phyloP scores from a whole-genome alignment of 305 asterid species.

The Solanum hybrid region DNA sequence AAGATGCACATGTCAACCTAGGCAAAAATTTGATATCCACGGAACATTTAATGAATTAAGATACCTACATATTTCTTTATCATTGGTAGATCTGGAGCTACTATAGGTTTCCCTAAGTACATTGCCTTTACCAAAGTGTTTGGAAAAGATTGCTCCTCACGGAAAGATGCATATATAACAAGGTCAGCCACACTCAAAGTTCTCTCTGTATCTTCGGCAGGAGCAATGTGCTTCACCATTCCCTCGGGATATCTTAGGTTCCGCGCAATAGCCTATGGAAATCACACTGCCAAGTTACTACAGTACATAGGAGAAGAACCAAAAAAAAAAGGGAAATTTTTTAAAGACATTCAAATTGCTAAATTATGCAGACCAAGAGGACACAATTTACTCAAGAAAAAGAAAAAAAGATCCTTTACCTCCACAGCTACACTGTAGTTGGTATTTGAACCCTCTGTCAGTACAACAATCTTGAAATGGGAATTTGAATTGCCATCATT shows the following conservation, averaged over 20 bases:
- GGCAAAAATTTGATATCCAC: neutral
- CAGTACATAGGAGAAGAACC: neutral
- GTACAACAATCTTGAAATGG: conserved; percentile 51
- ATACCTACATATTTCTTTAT: conserved; percentile 72
- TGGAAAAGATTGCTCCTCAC: conserved; percentile 73
- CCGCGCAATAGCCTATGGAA: conserved; percentile 52
- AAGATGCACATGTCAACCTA: neutral
- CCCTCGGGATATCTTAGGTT: conserved; percentile 68
- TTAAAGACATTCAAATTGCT: neutral
- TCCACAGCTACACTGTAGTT: conserved; percentile 67
- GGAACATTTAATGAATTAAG: conserved; percentile 9
- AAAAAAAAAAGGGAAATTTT: neutral
- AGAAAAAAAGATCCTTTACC: conserved; percentile 29
- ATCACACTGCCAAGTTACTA: neutral
- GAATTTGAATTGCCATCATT: conserved; percentile 27
- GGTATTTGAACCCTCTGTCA: conserved; percentile 46
- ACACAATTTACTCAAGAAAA: neutral
- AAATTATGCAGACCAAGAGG: neutral
- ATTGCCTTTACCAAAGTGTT: conserved; percentile 71
- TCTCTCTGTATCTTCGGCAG: conserved; percentile 35
- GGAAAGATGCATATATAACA: conserved; percentile 84
- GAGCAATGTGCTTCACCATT: conserved; percentile 48
- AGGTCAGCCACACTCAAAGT: conserved; percentile 50
- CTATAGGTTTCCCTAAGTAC: conserved; percentile 72
- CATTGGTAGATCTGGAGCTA: conserved; percentile 70